Conservation (phyloP, 2,329 filamentous ascomycete genomes). For the Colletotrichum abscissum region DNA sequence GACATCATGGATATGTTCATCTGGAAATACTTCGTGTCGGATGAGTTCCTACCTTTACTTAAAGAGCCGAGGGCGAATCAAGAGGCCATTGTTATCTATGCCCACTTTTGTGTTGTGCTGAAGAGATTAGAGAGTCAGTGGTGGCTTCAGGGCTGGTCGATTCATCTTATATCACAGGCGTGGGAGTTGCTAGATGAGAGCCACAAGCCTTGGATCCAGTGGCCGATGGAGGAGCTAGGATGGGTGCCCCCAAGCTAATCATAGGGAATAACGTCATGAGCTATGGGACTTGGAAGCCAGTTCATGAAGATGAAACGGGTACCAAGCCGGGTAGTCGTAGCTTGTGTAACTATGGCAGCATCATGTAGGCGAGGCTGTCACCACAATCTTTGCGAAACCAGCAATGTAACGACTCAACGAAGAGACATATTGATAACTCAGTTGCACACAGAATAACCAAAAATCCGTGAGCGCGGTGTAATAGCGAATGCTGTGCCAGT, state of each 20-base stretch:
- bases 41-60: slow-evolving; percentile 50
- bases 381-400: too few relatives aligned
- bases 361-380: too few relatives aligned
- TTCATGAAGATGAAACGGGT: not conserved
- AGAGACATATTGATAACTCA: too few relatives aligned
- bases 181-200: slow-evolving; percentile 48
- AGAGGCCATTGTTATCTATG: slow-evolving; percentile 48
- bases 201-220: slow-evolving; percentile 47
- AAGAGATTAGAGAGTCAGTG: slow-evolving; percentile 46
- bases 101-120: slow-evolving; percentile 47
- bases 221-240: slow-evolving; percentile 39
- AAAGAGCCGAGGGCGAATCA: slow-evolving; percentile 38
- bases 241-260: slow-evolving; percentile 31
- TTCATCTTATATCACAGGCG: slow-evolving; percentile 45
- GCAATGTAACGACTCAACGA: too few relatives aligned
- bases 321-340: too few relatives aligned
- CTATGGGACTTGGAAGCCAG: not conserved
- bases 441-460: too few relatives aligned
- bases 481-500: too few relatives aligned
- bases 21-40: slow-evolving; percentile 50
- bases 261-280: not conserved
- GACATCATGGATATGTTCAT: slow-evolving; percentile 53
- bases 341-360: too few relatives aligned
- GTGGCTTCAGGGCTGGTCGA: slow-evolving; percentile 51
- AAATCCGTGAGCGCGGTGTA: too few relatives aligned